Percentiles rank a stretch among this genome's conserved stretches.
Evolutionary conservation across 805 yeast genomes (phyloP).

Genomic region (Candida mattraensis): DNA sequence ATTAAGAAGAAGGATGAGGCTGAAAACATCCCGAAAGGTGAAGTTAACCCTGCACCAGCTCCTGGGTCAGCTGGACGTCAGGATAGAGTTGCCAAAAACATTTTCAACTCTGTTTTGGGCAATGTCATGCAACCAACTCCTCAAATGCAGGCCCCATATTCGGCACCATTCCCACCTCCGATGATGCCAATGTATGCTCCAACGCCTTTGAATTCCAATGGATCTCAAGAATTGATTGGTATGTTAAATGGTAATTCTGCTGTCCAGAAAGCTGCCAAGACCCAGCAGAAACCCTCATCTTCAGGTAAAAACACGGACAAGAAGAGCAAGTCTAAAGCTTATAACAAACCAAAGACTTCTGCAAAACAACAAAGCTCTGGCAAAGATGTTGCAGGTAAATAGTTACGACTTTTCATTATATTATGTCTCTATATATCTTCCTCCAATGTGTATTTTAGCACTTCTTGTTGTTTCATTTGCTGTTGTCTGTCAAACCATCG

Average conservation of each 20-base stretch:
- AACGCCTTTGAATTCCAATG: conserved; percentile 11
- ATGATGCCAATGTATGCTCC: conserved; percentile 7
- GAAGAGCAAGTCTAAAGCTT: conserved; percentile 1
- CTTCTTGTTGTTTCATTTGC: conserved; percentile 35
- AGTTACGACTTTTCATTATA: neutral
- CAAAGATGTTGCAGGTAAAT: neutral
- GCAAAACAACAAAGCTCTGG: too few species aligned
- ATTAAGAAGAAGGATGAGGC: conserved; percentile 33
- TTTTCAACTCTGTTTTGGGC: conserved; percentile 31
- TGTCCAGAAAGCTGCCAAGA: neutral
- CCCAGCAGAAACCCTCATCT: neutral
- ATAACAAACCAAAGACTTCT: conserved; percentile 1
- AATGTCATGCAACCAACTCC: conserved; percentile 19
- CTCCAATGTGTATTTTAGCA: conserved; percentile 36
- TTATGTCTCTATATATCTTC: conserved; percentile 35
- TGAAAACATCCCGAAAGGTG: conserved; percentile 1
- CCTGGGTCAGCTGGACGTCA: conserved; percentile 6
- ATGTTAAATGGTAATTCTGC: conserved; percentile 16
- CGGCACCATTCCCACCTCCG: conserved; percentile 8
- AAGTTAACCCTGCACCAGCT: neutral
- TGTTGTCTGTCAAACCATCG: conserved; percentile 49
- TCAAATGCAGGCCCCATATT: conserved; percentile 4
- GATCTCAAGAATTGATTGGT: conserved; percentile 20
- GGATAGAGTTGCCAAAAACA: conserved; percentile 25
- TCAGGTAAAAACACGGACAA: too few species aligned